Base-by-base conservation (phyloP, 2,329 filamentous ascomycete genomes). In the Colletotrichum sidae region DNA sequence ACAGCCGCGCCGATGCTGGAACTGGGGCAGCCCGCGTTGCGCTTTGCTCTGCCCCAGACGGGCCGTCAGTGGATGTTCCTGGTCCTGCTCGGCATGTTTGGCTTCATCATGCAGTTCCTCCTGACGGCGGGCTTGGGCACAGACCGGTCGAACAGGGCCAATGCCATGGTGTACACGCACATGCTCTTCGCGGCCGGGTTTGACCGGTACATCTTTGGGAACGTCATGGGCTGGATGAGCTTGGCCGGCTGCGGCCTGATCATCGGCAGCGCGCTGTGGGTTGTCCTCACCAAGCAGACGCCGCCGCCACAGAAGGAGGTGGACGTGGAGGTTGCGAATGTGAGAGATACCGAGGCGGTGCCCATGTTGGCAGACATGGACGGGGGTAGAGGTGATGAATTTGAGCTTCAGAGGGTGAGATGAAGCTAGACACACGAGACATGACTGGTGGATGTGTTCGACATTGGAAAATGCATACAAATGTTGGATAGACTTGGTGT, bases 51-150 rank as follows among this genome's bases (percentile, higher is more conserved):
- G 35, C 80, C 82, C 2, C 70, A 75, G 4, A 74, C 80, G 34
- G 11, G 71, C 45, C 78, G 77, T 56, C 81, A 94, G 73, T 95
- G 92, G 90, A 75, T 79, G 0, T 83, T 94, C 44, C 79, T 97
- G 13, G 58, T 89, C 0, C 86, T 90, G 42, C 80, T 97, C 4
- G 92, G 92, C 0, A 72, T 88, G 0, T 90, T 90, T 69, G 94
- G 94, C 0, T 95, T 97, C 73, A 75, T 91, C 25, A 91, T 95
- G 86, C 94, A 97, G 84, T 93, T 93, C 70, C 83, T 96, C n/a
- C 80, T 96, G 15, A 96, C 94, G 1, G 86, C 88, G 1, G 93
- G 93, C 0, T 79, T 97, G 52, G 80, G 90, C 33, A 88, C 90
- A 67, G 91, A 94, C 72, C 90, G 90, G 67, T 84, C 84, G 17